Evolutionary conservation across 1,284 basidiomycete species (phyloP), one percentile per base, ranked within the genome.

Genomic region (Ustilago xerochloae): DNA sequence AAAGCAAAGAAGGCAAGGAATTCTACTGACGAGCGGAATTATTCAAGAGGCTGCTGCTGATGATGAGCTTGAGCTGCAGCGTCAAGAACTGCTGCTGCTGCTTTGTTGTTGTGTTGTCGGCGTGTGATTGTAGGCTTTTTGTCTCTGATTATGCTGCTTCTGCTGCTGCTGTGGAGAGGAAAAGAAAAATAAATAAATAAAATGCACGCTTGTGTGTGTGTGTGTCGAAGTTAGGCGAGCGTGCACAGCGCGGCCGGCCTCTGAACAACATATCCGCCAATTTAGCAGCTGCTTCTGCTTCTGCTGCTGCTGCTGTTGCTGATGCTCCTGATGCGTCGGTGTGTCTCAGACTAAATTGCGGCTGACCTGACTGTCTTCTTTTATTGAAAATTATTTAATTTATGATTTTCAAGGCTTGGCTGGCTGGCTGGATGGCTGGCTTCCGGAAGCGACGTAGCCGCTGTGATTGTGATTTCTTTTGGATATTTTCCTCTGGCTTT

Each of bases 141-240:
- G 16, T 26, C 45, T 47, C 28, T 30, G 28, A 13, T 10, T 39
- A 15, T 18, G 26, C n/a, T n/a, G n/a, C n/a, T n/a, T n/a, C n/a
- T n/a, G n/a, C n/a, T n/a, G n/a, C n/a, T 16, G 22, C 45, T 47
- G 45, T 47, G 24, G 43, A 46, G 45, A 29, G 45, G 29, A 47
- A 20, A 47, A 24, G 22, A 26, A 18, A 26, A 15, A 43, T 9
- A 20, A 22, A 38, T 15, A 33, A n/a, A n/a, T n/a, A n/a, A n/a
- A n/a, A n/a, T n/a, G n/a, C n/a, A n/a, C n/a, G n/a, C n/a, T n/a
- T n/a, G n/a, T n/a, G n/a, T n/a, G n/a, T n/a, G n/a, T n/a, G n/a
- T n/a, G n/a, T 15, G 32, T 33, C 32, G 4, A 33, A 33, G 32
- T 33, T 33, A 33, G 32, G 32, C 9, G 32, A 33, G 36, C 36